Base-by-base conservation (phyloP, 2,329 filamentous ascomycete genomes). In the Trichoderma atroviride region DNA sequence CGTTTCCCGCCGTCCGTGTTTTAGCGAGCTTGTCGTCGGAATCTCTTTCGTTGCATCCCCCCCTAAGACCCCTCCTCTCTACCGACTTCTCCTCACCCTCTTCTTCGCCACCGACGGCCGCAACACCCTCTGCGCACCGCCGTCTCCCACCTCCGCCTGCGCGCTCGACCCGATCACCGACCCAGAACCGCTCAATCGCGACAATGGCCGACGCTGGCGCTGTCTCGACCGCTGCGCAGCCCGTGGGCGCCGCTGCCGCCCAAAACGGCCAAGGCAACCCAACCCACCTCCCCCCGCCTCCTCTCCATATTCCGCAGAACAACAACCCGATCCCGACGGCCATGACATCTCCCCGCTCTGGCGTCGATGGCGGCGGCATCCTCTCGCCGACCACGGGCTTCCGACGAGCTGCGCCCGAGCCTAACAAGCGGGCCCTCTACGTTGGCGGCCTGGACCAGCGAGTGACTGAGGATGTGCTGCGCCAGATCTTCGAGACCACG, bases 401-500 rank as follows among this genome's bases (percentile, higher is more conserved):
- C 78, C 92, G 96, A 76, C 94, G 96, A 78, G 92, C 94, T 71
- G 96, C 96, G 64, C 96, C 96, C 68, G 96, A 99, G 85, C 96
- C 96, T 73, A 99, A 99, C 86, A 99, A 99, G 88, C 89, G 96
- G 78, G 96, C 96, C 69, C 85, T 99, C 72, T 99, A 99, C 78
- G 93, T 99, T 70, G 96, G 96, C 72, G 96, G 96, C 68, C 85
- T 99, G 74, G 96, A 99, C 80, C 93, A 94, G 76, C 89, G 96
- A 74, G 95, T 98, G 72, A 97, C 95, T 37, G 95, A 98, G 82
- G 95, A 98, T 78, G 93, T 98, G 69, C 83, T 98, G 80, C 93
- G 94, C 78, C 95, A 98, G 81, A 98, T 98, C 76, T 99, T 99
- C 78, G 96, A 99, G 85, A 99, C 96, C 7, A 97, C 94, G 70